Base-by-base conservation (phyloP, 306 rosid species). In the Oxytropis ochrocephala region DNA sequence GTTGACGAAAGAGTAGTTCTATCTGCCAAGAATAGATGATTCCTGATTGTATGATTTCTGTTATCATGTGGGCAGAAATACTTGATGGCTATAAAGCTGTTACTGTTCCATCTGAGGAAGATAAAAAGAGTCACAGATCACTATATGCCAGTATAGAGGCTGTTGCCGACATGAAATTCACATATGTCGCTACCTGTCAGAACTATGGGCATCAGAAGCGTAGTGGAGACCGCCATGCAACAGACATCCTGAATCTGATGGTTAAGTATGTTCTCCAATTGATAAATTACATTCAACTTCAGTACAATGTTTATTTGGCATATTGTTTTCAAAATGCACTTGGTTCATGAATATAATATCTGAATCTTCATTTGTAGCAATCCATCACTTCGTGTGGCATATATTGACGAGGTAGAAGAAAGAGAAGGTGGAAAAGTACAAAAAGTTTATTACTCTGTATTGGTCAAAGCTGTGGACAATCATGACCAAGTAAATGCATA, bases 371-470 rank as follows among this genome's bases (percentile, higher is more conserved):
- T 16, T 63, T 71, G 70, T 79, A 94, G 97, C 72, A 82, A 94
- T 62, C 97, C 99, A 55, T 81, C 99, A 5, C 97, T 94, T 72
- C 94, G 99, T 41, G 99, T 94, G 86, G 99, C 99, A 60, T 94
- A 84, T 80, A 91, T 94, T 74, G 99, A 94, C 72, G 99, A 94
- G 86, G 86, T 94, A 65, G 99, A 94, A 85, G 99, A 91, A 81
- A 86, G 88, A 57, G 99, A 94, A 62, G 82, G 80, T 50, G 90
- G 81, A 76, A 88, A 86, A 79, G 95, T 72, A 21, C 95, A 94
- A 70, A 94, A 91, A 82, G 97, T 94, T 76, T 91, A 87, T 80
- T 94, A 94, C 78, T 94, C 99, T 80, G 97, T 87, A 38, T 62
- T 94, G 86, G 80, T 94, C 76, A 94, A 94, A 80, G 97, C 95